Conservation (phyloP, 305 asterid species). For the Fraxinus floribunda region DNA sequence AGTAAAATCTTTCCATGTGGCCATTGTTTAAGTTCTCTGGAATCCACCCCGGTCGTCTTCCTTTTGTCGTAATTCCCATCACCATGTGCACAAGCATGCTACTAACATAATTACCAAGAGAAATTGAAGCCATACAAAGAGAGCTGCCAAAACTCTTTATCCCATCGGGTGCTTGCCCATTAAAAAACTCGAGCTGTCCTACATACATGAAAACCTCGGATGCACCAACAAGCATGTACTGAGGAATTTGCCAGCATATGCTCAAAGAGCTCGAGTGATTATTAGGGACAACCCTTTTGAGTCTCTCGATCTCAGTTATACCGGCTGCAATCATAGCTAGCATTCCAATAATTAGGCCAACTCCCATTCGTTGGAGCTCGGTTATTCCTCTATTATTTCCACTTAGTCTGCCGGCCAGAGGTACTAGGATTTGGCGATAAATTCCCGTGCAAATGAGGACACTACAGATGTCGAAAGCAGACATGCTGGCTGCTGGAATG, state of each 20-base stretch:
- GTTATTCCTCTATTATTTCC: slow-evolving; percentile 26
- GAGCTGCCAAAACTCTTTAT: slow-evolving; percentile 38
- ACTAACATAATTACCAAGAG: slow-evolving; percentile 33
- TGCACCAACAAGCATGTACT: slow-evolving; percentile 26
- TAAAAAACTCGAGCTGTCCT: slow-evolving; percentile 35
- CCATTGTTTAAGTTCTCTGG: slow-evolving; percentile 25
- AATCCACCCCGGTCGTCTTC: slow-evolving; percentile 26
- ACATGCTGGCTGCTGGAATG: slow-evolving; percentile 35
- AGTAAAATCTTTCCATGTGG: slow-evolving; percentile 29
- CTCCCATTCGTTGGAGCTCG: slow-evolving; percentile 34
- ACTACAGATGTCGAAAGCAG: slow-evolving; percentile 27
- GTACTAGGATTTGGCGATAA: slow-evolving; percentile 24
- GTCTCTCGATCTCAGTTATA: slow-evolving; percentile 19
- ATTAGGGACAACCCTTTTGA: slow-evolving; percentile 13
- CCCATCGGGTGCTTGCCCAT: slow-evolving; percentile 33
- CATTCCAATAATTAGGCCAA: slow-evolving; percentile 28
- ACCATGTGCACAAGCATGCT: slow-evolving; percentile 35
- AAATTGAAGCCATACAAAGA: slow-evolving; percentile 34
- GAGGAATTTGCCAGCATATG: slow-evolving; percentile 32
- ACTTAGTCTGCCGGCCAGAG: slow-evolving; percentile 18
- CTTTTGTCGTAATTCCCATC: slow-evolving; percentile 23
- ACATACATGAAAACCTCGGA: slow-evolving; percentile 36
- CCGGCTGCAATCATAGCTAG: slow-evolving; percentile 32
- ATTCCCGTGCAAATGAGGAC: slow-evolving; percentile 28
- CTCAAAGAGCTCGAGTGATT: slow-evolving; percentile 19